Base-by-base conservation (phyloP, 164 flowering plant genomes). In the Nymphaea thermarum region DNA sequence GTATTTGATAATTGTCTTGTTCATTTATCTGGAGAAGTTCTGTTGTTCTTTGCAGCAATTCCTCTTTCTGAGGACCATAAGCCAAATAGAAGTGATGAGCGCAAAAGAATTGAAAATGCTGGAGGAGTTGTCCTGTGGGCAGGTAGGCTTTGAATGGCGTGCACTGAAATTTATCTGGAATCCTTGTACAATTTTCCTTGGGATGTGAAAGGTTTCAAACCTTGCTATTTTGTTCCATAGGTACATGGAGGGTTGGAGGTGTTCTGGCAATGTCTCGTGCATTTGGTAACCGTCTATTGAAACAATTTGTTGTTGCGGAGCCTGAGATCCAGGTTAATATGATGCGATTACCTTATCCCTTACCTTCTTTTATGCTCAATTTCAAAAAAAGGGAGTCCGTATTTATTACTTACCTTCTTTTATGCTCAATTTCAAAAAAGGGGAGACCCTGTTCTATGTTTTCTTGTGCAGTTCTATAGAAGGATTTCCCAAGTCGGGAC, bases 181-280 rank as follows among this genome's bases (percentile, higher is more conserved):
- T 25, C 36, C 36, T 25, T 25, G 36, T 25, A 25, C 36, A 25
- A 25, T 25, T 25, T 25, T 0, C 36, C 36, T 25, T 25, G 36
- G 36, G 36, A 25, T 0, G 57, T 15, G 14, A 51, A 51, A 51
- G 8, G 15, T 15, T 51, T 51, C 57, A 51, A 51, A 15, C 57
- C 36, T 25, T 8, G 57, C 8, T 3, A 15, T 51, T 51, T 67
- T 65, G 57, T 67, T 43, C 66, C 71, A 70, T 77, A 94, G 99
- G 99, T 43, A 94, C 99, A 65, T 94, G 99, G 99, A 86, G 99
- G 75, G 99, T 94, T 17, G 97, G 97, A 69, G 99, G 99, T 53
- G 96, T 94, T 61, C 73, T 94, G 71, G 99, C 99, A 66, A 94
- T 94, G 99, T 94, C 99, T n/a, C 97, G 99, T 77, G 99, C 99